Conservation (phyloP, 495 filamentous ascomycete genomes). For the Penicillium psychrofluorescens region DNA sequence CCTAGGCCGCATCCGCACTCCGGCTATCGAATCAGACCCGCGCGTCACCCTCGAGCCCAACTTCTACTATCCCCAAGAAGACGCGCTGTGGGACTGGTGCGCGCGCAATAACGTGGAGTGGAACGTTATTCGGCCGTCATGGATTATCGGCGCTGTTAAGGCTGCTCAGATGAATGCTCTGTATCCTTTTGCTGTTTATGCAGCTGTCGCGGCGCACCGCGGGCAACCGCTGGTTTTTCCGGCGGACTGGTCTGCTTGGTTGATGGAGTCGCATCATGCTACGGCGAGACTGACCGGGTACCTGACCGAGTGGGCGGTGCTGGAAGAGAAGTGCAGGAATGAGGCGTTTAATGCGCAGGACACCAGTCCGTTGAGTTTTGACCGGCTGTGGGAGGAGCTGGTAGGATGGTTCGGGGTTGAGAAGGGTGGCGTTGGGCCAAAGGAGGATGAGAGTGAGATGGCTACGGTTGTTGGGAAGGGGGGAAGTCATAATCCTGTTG, state of each 20-base stretch:
- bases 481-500: constrained; percentile 1
- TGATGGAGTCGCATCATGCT: constrained; percentile 23
- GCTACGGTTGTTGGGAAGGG: constrained; percentile 3
- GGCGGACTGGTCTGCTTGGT: constrained; percentile 29
- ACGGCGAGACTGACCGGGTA: constrained; percentile 35
- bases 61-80: constrained; percentile 50
- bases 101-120: constrained; percentile 16
- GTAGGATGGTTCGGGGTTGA: constrained; percentile 33
- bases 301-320: constrained; percentile 40
- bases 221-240: constrained; percentile 30
- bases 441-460: constrained; percentile 8
- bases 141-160: constrained; percentile 39
- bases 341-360: constrained; percentile 40
- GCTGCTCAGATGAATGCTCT: constrained; percentile 39
- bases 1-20: constrained; percentile 33
- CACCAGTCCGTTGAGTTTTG: constrained; percentile 28
- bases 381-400: constrained; percentile 35
- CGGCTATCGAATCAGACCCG: constrained; percentile 35
- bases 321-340: constrained; percentile 22
- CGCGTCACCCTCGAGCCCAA: constrained; percentile 34
- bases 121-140: constrained; percentile 34
- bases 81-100: constrained; percentile 30
- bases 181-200: constrained; percentile 38
- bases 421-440: constrained; percentile 6
- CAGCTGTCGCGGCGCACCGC: constrained; percentile 26